phyloP scores from a whole-genome alignment of 225 moss, liverwort and hornwort species.

The Pseudisothecium myosuroides region DNA sequence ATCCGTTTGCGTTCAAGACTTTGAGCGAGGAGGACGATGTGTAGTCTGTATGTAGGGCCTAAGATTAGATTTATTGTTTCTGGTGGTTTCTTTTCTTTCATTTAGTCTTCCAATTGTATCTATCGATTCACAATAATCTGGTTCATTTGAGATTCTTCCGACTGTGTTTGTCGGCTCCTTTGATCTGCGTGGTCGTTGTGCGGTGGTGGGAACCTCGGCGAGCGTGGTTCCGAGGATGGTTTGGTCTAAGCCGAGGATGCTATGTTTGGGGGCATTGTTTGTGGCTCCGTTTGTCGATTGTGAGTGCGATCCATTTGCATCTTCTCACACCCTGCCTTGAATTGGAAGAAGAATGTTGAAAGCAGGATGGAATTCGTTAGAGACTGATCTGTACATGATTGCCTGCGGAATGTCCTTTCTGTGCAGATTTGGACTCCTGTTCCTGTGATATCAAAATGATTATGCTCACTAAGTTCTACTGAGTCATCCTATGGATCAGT shows the following conservation, averaged over 20 bases:
- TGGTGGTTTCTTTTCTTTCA: not conserved
- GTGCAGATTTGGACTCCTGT: not conserved
- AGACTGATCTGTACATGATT: not conserved
- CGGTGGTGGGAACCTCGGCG: too few species aligned
- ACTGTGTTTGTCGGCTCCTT: not conserved
- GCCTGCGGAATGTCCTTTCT: not conserved
- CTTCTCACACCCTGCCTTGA: not conserved
- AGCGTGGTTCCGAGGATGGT: not conserved
- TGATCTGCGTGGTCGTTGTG: not conserved
- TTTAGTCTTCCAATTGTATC: not conserved
- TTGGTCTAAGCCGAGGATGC: not conserved
- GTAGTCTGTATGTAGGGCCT: not conserved
- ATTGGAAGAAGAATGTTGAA: not conserved
- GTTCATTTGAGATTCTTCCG: not conserved
- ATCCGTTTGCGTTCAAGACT: slow-evolving; percentile 63
- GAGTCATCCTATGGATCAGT: not conserved
- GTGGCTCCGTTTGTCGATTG: not conserved
- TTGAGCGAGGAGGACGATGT: slow-evolving; percentile 77
- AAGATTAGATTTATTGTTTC: not conserved
- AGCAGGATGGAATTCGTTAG: too few species aligned
- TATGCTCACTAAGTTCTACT: not conserved
- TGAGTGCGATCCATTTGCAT: not conserved
- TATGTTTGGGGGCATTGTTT: not conserved
- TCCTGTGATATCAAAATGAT: not conserved
- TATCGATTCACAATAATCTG: not conserved